phyloP scores from a whole-genome alignment of 306 rosid species.

The Prunus salicina region DNA sequence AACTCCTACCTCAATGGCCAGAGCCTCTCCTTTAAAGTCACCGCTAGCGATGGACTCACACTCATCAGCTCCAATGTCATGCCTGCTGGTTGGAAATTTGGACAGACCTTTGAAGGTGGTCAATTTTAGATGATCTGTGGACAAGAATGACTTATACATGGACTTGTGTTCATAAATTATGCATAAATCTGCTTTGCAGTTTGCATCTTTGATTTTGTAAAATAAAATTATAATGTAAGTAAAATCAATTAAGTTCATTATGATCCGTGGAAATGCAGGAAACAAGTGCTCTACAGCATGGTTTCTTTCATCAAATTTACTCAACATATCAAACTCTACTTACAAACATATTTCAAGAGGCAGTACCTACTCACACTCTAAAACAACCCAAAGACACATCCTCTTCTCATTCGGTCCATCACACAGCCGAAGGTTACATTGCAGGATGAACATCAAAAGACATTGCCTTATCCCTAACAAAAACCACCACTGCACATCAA shows the following conservation, averaged over 20 bases:
- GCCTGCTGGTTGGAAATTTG: constrained; percentile 33
- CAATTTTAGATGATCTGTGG: constrained; percentile 20
- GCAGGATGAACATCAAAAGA: constrained; percentile 24
- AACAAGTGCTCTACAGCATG: background rate
- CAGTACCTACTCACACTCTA: background rate
- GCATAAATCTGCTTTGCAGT: background rate
- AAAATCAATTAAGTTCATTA: background rate
- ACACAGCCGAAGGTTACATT: constrained; percentile 22
- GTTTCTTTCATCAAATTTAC: background rate
- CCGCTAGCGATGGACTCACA: constrained; percentile 26
- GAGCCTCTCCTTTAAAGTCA: constrained; percentile 35
- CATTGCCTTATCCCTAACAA: constrained; percentile 26
- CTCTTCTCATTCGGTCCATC: constrained; percentile 36
- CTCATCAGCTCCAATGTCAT: constrained; percentile 24
- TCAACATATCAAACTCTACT: background rate
- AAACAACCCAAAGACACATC: constrained; percentile 4
- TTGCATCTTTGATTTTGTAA: background rate
- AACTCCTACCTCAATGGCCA: constrained; percentile 38
- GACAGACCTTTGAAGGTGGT: constrained; percentile 41
- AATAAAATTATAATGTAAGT: background rate
- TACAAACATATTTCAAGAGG: background rate
- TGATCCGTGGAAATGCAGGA: background rate
- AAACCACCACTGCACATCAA: constrained; percentile 41
- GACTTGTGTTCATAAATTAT: background rate
- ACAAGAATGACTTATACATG: background rate